Conservation (phyloP, 306 rosid species). For the Lotus japonicus region DNA sequence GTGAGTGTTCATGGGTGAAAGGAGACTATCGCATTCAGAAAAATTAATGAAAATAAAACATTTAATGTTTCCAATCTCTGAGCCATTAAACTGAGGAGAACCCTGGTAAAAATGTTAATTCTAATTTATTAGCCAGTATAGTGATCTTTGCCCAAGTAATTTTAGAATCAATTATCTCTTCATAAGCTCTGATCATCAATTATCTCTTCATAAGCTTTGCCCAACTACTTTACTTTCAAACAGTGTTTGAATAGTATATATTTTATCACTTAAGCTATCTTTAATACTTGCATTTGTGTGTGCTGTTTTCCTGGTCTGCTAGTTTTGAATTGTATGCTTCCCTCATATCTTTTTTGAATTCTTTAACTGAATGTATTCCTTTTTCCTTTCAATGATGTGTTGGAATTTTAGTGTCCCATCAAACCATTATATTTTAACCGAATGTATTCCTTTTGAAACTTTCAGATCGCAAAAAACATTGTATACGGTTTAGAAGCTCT, state of each 20-base stretch:
- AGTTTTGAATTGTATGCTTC: not conserved
- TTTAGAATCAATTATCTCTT: not conserved
- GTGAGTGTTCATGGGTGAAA: too few relatives aligned
- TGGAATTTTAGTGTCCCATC: not conserved
- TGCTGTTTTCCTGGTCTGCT: too few relatives aligned
- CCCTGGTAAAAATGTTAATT: not conserved
- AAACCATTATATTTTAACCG: too few relatives aligned
- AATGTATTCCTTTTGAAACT: slow-evolving; percentile 8
- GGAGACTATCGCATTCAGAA: too few relatives aligned
- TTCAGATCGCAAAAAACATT: slow-evolving; percentile 74
- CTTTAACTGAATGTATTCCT: not conserved
- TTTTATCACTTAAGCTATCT: not conserved
- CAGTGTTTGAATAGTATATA: not conserved
- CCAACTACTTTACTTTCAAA: not conserved
- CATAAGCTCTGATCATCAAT: not conserved
- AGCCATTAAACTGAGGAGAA: not conserved
- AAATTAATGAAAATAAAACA: not conserved
- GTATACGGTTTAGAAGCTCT: slow-evolving; percentile 90
- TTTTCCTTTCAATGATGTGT: not conserved
- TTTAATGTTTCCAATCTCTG: not conserved
- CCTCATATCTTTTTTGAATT: not conserved
- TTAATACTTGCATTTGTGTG: not conserved
- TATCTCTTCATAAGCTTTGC: too few relatives aligned
- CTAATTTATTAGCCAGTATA: not conserved
- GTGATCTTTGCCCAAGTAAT: too few relatives aligned